A percentile compares a stretch with the other conserved stretches of the same genome.
Conservation (phyloP, 1,284 basidiomycete species). For the Ceratobasidium sp. region DNA sequence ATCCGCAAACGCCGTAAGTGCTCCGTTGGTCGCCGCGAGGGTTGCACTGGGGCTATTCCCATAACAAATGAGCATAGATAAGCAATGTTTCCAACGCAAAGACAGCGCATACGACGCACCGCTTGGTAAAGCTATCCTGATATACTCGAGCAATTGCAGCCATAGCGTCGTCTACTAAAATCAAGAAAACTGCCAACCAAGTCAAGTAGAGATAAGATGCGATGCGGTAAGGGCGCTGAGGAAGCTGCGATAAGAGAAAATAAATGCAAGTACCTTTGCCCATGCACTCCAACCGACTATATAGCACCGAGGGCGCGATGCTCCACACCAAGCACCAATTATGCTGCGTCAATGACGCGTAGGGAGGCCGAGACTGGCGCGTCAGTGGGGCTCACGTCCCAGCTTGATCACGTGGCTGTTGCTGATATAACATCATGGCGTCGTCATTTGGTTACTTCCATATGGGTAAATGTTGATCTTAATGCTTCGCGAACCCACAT, state of each 20-base stretch:
- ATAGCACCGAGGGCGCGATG: constrained; percentile 4
- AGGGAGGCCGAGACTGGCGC: neutral
- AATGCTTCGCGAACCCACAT: constrained; percentile 21
- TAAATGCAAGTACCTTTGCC: neutral
- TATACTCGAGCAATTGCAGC: constrained; percentile 56
- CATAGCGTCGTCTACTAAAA: constrained; percentile 29
- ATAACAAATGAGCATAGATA: constrained; percentile 1
- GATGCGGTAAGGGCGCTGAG: neutral
- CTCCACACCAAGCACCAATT: neutral
- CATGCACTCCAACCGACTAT: neutral
- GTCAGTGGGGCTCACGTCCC: constrained; percentile 17
- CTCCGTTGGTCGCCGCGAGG: constrained; percentile 80
- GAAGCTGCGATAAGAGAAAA: neutral
- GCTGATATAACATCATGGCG: neutral
- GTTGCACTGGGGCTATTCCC: constrained; percentile 74
- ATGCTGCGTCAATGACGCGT: neutral
- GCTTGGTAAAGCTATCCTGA: constrained; percentile 56
- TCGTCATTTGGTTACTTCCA: neutral
- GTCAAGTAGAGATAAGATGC: neutral
- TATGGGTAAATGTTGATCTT: neutral
- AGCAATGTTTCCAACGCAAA: neutral
- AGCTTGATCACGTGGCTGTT: neutral
- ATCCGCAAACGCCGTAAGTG: constrained; percentile 83
- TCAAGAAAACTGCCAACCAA: neutral
- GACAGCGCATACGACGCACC: neutral